Conservation (phyloP, 805 yeast genomes). For the Teunomyces kruisii region DNA sequence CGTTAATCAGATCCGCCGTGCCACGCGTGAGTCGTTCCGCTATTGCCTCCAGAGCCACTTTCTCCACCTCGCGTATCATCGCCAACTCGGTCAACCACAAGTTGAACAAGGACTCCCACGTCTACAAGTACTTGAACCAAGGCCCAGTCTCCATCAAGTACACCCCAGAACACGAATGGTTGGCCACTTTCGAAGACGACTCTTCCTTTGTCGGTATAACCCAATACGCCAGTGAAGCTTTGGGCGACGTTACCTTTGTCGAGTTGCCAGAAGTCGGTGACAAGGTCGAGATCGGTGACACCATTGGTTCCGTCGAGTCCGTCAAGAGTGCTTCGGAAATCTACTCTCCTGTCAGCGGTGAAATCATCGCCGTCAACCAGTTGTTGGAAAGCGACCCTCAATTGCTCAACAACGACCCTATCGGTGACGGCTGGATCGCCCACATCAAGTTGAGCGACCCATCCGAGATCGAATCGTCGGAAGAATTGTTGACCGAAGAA, state of each 20-base stretch:
- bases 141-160: constrained; percentile 58
- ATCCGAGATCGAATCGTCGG: constrained; percentile 30
- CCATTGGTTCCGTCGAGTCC: constrained; percentile 90
- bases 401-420: constrained; percentile 81
- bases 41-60: constrained; percentile 2
- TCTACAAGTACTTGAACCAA: constrained; percentile 35
- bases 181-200: constrained; percentile 81
- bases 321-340: constrained; percentile 94
- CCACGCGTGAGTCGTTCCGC: constrained; percentile 3
- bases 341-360: constrained; percentile 83
- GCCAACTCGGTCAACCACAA: constrained; percentile 31
- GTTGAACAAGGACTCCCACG: constrained; percentile 38
- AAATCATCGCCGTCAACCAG: constrained; percentile 68
- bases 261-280: constrained; percentile 81
- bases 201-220: constrained; percentile 88
- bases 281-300: constrained; percentile 65
- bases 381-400: constrained; percentile 68
- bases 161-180: constrained; percentile 94
- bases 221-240: constrained; percentile 90
- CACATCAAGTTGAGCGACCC: constrained; percentile 60
- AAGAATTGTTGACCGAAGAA: constrained; percentile 52
- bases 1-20: constrained; percentile 1
- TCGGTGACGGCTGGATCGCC: constrained; percentile 93
- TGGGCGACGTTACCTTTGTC: constrained; percentile 94
- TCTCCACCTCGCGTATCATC: constrained; percentile 13